Base-by-base conservation (phyloP, 1,139 yeast genomes). In the Yarrowia galli region DNA sequence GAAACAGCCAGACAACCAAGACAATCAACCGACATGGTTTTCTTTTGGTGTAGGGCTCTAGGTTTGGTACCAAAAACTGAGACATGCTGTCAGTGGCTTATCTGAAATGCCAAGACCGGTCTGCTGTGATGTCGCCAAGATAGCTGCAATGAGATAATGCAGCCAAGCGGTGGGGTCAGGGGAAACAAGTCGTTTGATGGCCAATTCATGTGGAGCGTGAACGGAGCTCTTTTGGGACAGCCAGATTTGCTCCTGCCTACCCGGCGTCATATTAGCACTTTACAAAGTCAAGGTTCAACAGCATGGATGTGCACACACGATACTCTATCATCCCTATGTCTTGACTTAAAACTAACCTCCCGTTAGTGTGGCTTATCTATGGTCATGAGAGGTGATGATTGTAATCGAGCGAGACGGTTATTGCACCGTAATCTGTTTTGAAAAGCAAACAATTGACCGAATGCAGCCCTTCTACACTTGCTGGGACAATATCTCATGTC, bases 61-160 rank as follows among this genome's bases (percentile, higher is more conserved):
- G 38, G 53, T 48, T 48, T 28, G 10, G 53, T 28, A 9, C 38
- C 16, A 28, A 4, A 25, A 18, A n/a, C 16, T 48, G 53, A 48
- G 53, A 48, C 53, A 48, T 7, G n/a, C 15, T 2, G 36, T 25
- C 18, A 3, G 51, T 48, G 53, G 53, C 53, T 48, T 48, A 48
- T 48, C 53, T 18, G 23, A 23, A 28, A 23, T 45, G 48, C 35
- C 35, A 46, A 23, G 51, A 46, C 28, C 0, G 18, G 25, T 12
- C 7, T n/a, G n/a, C n/a, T n/a, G n/a, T n/a, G n/a, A 23, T 9
- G 35, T 8, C 28, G 51, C 51, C 51, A 46, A 46, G 51, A 23
- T 16, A 3, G 20, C 28, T 22, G 35, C 20, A 16, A 9, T 16
- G 35, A 16, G 51, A 46, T 46, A 25, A 25, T 23, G 51, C 51